Percentiles rank a stretch among this genome's conserved stretches.
Conservation (phyloP, 768 basidiomycete genomes). For the Mycena maculata region DNA sequence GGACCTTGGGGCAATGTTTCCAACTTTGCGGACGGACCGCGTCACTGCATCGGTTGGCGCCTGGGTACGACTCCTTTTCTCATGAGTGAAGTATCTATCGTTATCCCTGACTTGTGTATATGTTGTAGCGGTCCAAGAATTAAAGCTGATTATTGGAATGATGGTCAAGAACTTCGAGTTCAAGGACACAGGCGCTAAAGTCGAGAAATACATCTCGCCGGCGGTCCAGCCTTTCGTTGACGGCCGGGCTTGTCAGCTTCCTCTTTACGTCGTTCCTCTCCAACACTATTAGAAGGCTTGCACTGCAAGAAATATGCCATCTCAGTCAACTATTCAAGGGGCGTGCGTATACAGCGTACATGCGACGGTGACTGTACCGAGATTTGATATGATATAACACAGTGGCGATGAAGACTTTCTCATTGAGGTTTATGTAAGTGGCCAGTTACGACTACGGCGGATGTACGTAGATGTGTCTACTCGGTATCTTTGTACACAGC, state of each 20-base stretch:
- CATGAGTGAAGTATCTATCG: no score
- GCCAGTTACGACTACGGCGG: no score
- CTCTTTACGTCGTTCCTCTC: not conserved
- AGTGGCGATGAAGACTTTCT: no score
- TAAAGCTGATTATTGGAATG: not conserved
- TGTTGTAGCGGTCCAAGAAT: not conserved
- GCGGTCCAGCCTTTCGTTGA: not conserved
- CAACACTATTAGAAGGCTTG: no score
- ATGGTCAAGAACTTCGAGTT: not conserved
- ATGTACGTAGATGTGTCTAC: no score
- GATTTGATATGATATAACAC: no score
- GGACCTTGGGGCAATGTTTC: not conserved
- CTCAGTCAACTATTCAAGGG: no score
- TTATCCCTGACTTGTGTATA: not conserved
- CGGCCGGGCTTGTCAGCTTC: not conserved
- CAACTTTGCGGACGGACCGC: not conserved
- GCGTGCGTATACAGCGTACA: no score
- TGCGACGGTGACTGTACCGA: no score
- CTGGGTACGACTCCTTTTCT: not conserved
- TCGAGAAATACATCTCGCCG: not conserved
- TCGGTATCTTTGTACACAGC: no score
- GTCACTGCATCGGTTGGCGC: slow-evolving; percentile 9
- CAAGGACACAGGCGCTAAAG: not conserved
- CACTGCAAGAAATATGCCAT: no score
- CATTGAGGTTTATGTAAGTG: no score